phyloP scores from a whole-genome alignment of 768 basidiomycete genomes.

The Russula brevipes region DNA sequence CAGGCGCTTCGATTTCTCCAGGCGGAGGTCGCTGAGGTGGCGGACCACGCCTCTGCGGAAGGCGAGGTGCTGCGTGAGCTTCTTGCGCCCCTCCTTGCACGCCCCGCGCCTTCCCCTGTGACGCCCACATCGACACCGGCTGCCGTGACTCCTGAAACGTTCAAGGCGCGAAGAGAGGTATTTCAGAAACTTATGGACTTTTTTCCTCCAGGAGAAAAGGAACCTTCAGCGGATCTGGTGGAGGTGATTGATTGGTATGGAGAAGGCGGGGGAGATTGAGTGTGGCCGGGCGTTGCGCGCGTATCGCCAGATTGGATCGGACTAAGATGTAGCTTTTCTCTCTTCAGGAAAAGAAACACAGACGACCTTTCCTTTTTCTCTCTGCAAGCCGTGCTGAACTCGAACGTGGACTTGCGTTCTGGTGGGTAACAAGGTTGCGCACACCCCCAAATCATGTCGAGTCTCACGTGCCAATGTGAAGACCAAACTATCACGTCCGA shows the following conservation, averaged over 20 bases:
- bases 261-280: slow-evolving; percentile 21
- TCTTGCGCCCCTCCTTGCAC: slow-evolving; percentile 54
- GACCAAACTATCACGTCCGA: neutral
- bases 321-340: neutral
- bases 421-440: no score
- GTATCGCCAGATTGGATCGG: neutral
- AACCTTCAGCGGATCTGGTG: slow-evolving; percentile 59
- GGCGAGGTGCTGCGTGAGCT: slow-evolving; percentile 66
- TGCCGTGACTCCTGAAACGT: slow-evolving; percentile 43
- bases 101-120: slow-evolving; percentile 29
- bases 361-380: no score
- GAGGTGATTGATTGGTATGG: slow-evolving; percentile 50
- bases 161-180: slow-evolving; percentile 59
- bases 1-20: slow-evolving; percentile 70
- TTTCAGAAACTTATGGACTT: slow-evolving; percentile 65
- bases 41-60: slow-evolving; percentile 58
- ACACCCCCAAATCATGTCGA: neutral
- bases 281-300: no score
- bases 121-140: neutral
- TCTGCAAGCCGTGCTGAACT: neutral
- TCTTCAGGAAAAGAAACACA: no score
- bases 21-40: slow-evolving; percentile 61
- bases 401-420: no score
- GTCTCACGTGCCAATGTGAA: no score
- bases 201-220: slow-evolving; percentile 57